Evolutionary conservation across 2,329 filamentous ascomycete genomes (phyloP).

Genomic region (Leptodontidium sp.): DNA sequence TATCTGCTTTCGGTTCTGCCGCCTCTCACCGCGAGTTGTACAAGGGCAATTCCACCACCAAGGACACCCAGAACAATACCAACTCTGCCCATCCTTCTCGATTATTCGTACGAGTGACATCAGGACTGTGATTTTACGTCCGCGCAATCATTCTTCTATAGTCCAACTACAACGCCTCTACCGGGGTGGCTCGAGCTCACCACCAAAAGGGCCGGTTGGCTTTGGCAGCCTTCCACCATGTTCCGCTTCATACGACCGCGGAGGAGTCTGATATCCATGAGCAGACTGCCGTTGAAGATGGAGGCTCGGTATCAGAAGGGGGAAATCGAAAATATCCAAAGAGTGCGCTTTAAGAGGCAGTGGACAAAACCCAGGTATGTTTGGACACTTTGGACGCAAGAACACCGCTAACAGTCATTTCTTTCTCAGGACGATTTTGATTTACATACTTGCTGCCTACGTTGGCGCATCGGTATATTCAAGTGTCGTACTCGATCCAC

Average conservation of each 20-base stretch:
- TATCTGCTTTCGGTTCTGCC: constrained; percentile 8
- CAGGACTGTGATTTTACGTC: neutral
- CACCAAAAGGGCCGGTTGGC: constrained; percentile 43
- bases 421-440: constrained; percentile 39
- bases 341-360: constrained; percentile 40
- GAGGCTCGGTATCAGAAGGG: constrained; percentile 37
- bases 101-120: neutral
- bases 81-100: too few species aligned
- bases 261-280: constrained; percentile 29
- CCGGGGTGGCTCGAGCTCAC: constrained; percentile 35
- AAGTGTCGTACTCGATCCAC: constrained; percentile 55
- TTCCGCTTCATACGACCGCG: constrained; percentile 39
- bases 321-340: constrained; percentile 36
- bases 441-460: constrained; percentile 48
- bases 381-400: neutral
- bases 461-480: constrained; percentile 54
- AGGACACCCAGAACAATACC: neutral
- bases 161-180: neutral
- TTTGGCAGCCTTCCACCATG: constrained; percentile 40
- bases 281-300: constrained; percentile 40
- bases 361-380: constrained; percentile 33
- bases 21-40: neutral
- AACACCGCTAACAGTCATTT: constrained; percentile 11
- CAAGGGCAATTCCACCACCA: neutral
- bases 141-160: neutral